Evolutionary conservation across 148 eudicot species (phyloP).

Genomic region (Nepenthes gracilis): DNA sequence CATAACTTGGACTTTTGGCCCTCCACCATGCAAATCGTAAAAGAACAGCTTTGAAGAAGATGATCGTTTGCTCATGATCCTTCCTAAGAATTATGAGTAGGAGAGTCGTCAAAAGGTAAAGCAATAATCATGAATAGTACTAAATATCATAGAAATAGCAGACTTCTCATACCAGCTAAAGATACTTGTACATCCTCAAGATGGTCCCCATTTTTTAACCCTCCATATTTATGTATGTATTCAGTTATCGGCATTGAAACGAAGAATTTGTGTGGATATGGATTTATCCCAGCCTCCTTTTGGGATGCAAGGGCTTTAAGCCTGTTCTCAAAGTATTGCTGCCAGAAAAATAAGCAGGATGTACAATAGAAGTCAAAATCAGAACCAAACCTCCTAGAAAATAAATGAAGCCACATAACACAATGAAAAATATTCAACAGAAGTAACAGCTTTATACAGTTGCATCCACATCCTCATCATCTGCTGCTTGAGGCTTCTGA

Average conservation of each 20-base stretch:
- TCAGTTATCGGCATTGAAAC: slow-evolving; percentile 40
- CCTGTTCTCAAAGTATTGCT: slow-evolving; percentile 91
- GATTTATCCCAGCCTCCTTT: slow-evolving; percentile 64
- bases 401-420: background rate
- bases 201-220: slow-evolving; percentile 51
- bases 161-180: slow-evolving; percentile 47
- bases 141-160: background rate
- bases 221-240: slow-evolving; percentile 51
- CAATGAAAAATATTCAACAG: background rate
- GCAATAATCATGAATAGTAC: background rate
- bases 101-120: background rate
- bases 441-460: slow-evolving; percentile 32
- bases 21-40: slow-evolving; percentile 68
- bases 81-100: slow-evolving; percentile 30
- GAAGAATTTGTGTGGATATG: slow-evolving; percentile 84
- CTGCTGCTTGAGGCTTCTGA: slow-evolving; percentile 46
- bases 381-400: background rate
- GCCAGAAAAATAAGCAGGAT: slow-evolving; percentile 12
- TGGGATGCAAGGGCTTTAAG: slow-evolving; percentile 52
- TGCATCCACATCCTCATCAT: slow-evolving; percentile 91
- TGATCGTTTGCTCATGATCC: slow-evolving; percentile 82
- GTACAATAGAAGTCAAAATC: background rate
- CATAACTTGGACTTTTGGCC: slow-evolving; percentile 92
- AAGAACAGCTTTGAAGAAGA: slow-evolving; percentile 84
- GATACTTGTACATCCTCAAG: slow-evolving; percentile 55